Percentiles rank a stretch among this genome's conserved stretches.
phyloP scores from a whole-genome alignment of 169 alveolate genomes.

The Babesia bigemina region DNA sequence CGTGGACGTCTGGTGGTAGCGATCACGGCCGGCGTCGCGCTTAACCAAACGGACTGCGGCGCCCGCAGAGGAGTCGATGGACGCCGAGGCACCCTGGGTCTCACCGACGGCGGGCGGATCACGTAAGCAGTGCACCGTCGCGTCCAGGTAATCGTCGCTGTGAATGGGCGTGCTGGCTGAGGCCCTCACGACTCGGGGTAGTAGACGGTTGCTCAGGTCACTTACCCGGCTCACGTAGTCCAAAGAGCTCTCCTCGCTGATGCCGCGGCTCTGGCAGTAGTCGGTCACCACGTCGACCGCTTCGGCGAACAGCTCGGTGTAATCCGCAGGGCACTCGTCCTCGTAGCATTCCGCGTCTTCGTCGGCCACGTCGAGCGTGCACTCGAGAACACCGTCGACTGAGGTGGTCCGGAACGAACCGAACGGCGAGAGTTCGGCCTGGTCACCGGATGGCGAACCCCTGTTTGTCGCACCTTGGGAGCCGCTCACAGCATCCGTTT shows the following conservation, averaged over 20 bases:
- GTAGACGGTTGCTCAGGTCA: slow-evolving; percentile 44
- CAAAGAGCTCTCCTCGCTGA: slow-evolving; percentile 12
- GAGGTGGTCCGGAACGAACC: background rate
- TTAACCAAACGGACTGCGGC: background rate
- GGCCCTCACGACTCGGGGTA: slow-evolving; percentile 47
- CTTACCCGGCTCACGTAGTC: slow-evolving; percentile 40
- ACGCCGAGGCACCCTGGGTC: background rate
- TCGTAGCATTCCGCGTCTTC: slow-evolving; percentile 21
- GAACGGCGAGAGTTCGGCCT: background rate
- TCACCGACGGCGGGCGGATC: background rate
- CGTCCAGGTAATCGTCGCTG: slow-evolving; percentile 37
- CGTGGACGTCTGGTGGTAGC: background rate
- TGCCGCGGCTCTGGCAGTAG: slow-evolving; percentile 33
- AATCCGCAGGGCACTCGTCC: slow-evolving; percentile 25
- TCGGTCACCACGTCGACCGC: slow-evolving; percentile 5
- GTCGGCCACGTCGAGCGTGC: slow-evolving; percentile 17
- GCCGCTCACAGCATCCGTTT: background rate
- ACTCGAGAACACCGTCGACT: slow-evolving; percentile 28
- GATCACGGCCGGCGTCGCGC: background rate
- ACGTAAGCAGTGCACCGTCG: slow-evolving; percentile 1
- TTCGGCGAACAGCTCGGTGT: slow-evolving; percentile 6
- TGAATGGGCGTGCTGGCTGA: slow-evolving; percentile 34
- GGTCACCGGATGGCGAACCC: background rate
- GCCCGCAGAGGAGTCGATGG: background rate
- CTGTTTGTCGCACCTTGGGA: no score